phyloP scores from a whole-genome alignment of 2,329 filamentous ascomycete species.

The Xylariaceae sp. region DNA sequence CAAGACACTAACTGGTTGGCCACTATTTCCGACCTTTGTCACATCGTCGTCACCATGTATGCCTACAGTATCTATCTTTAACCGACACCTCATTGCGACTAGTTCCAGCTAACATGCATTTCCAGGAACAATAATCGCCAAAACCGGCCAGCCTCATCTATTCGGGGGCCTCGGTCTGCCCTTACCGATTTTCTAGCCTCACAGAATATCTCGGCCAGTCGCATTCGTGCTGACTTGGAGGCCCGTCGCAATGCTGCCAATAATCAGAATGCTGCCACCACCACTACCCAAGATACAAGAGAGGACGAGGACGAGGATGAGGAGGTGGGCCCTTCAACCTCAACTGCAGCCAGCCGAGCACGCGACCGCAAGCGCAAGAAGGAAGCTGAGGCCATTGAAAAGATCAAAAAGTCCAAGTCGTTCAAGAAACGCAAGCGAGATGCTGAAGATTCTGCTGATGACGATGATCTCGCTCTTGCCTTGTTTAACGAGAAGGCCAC shows the following conservation, averaged over 20 bases:
- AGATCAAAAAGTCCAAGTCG: slow-evolving; percentile 63
- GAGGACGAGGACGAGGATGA: slow-evolving; percentile 20
- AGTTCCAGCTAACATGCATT: slow-evolving; percentile 8
- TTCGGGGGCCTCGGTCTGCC: slow-evolving; percentile 36
- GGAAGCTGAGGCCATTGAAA: slow-evolving; percentile 58
- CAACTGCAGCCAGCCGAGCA: slow-evolving; percentile 16
- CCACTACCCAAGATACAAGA: slow-evolving; percentile 5
- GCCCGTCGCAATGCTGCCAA: slow-evolving; percentile 26
- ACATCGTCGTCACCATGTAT: slow-evolving; percentile 20
- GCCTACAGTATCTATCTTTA: neutral
- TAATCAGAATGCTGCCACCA: slow-evolving; percentile 3
- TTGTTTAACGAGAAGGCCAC: slow-evolving; percentile 51
- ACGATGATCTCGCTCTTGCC: slow-evolving; percentile 52
- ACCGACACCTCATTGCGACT: neutral
- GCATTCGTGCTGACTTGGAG: slow-evolving; percentile 26
- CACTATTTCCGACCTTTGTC: neutral
- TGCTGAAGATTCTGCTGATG: slow-evolving; percentile 50
- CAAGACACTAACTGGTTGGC: neutral
- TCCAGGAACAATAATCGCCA: slow-evolving; percentile 22
- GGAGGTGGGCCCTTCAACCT: slow-evolving; percentile 6
- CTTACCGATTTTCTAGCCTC: slow-evolving; percentile 37
- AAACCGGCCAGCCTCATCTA: slow-evolving; percentile 16
- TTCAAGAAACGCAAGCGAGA: slow-evolving; percentile 57
- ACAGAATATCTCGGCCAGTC: slow-evolving; percentile 34
- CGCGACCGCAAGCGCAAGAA: slow-evolving; percentile 51